phyloP scores from a whole-genome alignment of 805 yeast species.

The Suhomyces vadensis region DNA sequence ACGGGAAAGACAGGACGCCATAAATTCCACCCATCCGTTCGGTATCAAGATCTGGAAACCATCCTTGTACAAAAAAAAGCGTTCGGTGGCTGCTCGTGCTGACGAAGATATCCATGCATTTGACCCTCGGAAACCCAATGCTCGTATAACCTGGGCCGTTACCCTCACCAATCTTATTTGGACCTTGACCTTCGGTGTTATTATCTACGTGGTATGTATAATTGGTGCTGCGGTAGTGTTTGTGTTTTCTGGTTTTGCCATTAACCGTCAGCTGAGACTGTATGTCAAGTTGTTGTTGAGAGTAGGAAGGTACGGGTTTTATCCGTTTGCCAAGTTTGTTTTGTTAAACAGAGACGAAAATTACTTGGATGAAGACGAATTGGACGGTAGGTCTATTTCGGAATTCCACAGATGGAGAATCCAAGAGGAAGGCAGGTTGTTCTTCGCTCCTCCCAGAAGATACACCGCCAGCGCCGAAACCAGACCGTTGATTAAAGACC shows the following conservation, averaged over 20 bases:
- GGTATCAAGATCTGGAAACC: conserved; percentile 99
- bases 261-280: conserved; percentile 52
- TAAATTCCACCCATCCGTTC: conserved; percentile 94
- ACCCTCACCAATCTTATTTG: conserved; percentile 69
- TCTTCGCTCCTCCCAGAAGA: conserved; percentile 69
- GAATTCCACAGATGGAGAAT: conserved; percentile 90
- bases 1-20: conserved; percentile 92
- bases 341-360: conserved; percentile 74
- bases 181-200: conserved; percentile 70
- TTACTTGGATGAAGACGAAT: conserved; percentile 81
- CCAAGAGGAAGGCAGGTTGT: conserved; percentile 71
- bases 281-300: conserved; percentile 63
- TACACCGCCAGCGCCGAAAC: conserved; percentile 33
- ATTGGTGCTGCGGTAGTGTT: conserved; percentile 50
- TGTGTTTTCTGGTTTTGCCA: conserved; percentile 39
- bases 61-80: conserved; percentile 85
- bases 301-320: conserved; percentile 69
- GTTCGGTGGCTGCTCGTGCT: conserved; percentile 90
- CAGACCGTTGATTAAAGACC: conserved; percentile 43
- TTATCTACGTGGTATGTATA: conserved; percentile 55
- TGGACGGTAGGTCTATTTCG: conserved; percentile 80
- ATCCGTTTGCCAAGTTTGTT: conserved; percentile 91
- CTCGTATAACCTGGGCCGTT: conserved; percentile 61
- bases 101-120: conserved; percentile 91
- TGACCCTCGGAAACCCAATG: conserved; percentile 43